Evolutionary conservation across 768 basidiomycete genomes (phyloP), one percentile per base, ranked within the genome.

Genomic region (Coprinopsis cinerea): DNA sequence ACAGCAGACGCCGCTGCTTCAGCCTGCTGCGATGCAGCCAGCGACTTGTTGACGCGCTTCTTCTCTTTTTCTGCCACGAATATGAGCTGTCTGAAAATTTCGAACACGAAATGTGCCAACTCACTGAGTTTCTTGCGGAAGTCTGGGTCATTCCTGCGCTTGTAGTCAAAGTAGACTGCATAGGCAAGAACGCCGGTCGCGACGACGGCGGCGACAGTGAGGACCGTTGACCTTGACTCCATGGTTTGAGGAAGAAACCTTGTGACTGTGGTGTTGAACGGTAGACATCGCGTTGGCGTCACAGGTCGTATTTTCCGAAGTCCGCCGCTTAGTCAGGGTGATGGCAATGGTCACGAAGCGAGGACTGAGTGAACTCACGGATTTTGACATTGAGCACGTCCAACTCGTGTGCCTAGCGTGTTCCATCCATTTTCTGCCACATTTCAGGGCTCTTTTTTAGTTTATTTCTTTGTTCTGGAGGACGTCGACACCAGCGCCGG

Each of bases 101-200:
- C 20, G 51, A 40, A 28, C 45, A 44, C 46, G 53, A 53, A 54
- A 61, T 47, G 54, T 43, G 39, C 26, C 52, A 51, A 78, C 90
- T 57, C 67, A 88, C 93, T 82, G 51, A 98, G 78, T 63, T 81
- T 83, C 71, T 82, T 92, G 64, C 96, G 82, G 78, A 99, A 99
- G 14, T 77, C 75, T 36, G 73, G 67, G 62, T 96, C 92, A 63
- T 88, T 90, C 61, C 94, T 80, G 45, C 96, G 84, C 72, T 80
- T 89, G 73, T 95, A 84, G 75, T 99, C 96, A 61, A 97, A 99
- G 70, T 92, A 97, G 47, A 81, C 76, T 25, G 88, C 92, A 66
- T 97, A 98, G 20, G 83, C 91, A 28, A 88, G 66, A 32, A 83
- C 58, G 40, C 82, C 75, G 37, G 78, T 76, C 18, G 83, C 75